phyloP scores from a whole-genome alignment of 164 flowering plant genomes.

The Magnolia sinica region DNA sequence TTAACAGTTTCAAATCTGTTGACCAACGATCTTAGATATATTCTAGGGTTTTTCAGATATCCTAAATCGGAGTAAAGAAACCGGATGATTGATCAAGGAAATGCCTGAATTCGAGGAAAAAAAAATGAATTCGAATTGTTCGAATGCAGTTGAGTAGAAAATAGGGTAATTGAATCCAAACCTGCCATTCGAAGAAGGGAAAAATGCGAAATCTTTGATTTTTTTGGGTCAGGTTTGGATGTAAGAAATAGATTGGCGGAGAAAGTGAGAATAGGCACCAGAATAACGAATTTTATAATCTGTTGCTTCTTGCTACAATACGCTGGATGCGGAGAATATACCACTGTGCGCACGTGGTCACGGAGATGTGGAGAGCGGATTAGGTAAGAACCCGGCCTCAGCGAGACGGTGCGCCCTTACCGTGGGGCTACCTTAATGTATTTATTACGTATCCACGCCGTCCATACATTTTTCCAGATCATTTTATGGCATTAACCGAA shows the following conservation, averaged over 20 bases:
- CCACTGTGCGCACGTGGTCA: no score
- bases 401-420: no score
- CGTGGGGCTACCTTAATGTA: no score
- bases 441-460: no score
- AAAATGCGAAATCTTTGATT: neutral
- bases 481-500: no score
- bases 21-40: neutral
- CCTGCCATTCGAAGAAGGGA: constrained; percentile 2
- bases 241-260: neutral
- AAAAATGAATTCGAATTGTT: neutral
- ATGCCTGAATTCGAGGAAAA: neutral
- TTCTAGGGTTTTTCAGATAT: neutral
- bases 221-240: neutral
- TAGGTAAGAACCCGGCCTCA: no score
- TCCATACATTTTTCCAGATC: no score
- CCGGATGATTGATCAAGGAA: neutral
- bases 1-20: neutral
- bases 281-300: neutral
- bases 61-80: neutral
- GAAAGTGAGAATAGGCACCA: neutral
- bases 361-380: no score
- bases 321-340: no score
- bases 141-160: neutral
- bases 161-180: neutral
- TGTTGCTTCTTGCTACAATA: no score